A percentile compares a stretch with the other conserved stretches of the same genome.
Evolutionary conservation across 2,329 filamentous ascomycete species (phyloP).

Genomic region (Parafenestella ontariensis): DNA sequence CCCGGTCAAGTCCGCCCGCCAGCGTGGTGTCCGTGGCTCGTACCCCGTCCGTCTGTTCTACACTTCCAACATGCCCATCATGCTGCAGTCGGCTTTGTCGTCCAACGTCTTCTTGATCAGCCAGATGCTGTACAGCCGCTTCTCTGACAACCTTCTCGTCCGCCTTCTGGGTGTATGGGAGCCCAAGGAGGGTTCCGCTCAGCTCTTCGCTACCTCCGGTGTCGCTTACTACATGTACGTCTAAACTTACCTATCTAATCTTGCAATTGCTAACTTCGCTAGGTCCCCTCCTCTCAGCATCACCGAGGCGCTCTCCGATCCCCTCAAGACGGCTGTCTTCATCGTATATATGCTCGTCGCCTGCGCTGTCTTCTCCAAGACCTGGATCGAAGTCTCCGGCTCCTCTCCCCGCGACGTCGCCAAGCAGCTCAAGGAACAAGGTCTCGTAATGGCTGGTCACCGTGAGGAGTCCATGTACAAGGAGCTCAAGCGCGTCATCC

Average conservation of each 20-base stretch:
- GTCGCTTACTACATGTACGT: slow-evolving; percentile 94
- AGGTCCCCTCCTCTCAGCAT: slow-evolving; percentile 92
- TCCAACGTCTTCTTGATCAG: slow-evolving; percentile 99
- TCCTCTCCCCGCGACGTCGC: slow-evolving; percentile 97
- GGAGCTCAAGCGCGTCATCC: slow-evolving; percentile 99
- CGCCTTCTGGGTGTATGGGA: slow-evolving; percentile 98
- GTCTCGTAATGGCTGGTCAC: slow-evolving; percentile 98
- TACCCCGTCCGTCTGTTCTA: slow-evolving; percentile 99
- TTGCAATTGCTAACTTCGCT: slow-evolving; percentile 16
- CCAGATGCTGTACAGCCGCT: slow-evolving; percentile 99
- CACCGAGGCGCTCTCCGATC: slow-evolving; percentile 94
- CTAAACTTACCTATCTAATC: background rate
- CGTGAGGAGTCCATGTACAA: slow-evolving; percentile 99
- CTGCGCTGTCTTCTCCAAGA: slow-evolving; percentile 99
- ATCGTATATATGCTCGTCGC: slow-evolving; percentile 97
- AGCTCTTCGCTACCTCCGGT: slow-evolving; percentile 92
- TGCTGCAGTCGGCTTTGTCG: slow-evolving; percentile 97
- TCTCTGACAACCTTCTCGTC: slow-evolving; percentile 98
- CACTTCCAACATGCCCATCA: slow-evolving; percentile 99
- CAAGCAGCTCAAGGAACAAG: slow-evolving; percentile 99
- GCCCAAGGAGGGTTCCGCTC: slow-evolving; percentile 91
- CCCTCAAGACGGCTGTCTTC: slow-evolving; percentile 95
- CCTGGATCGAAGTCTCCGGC: slow-evolving; percentile 99
- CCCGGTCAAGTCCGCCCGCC: slow-evolving; percentile 98
- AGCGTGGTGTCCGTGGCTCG: slow-evolving; percentile 96